Conservation (phyloP, 1,284 basidiomycete genomes). For the Chiua sp. region DNA sequence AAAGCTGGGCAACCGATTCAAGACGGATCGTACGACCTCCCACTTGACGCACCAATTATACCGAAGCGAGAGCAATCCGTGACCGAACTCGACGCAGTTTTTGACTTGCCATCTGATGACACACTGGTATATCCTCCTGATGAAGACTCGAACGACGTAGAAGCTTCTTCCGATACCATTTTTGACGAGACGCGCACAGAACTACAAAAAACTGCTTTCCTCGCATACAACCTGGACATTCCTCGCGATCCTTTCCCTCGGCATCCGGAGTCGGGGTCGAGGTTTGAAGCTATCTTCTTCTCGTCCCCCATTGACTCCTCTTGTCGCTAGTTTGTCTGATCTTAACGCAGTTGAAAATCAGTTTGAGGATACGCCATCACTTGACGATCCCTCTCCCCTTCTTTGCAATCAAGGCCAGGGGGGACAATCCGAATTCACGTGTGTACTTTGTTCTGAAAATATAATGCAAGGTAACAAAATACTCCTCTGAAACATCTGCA, state of each 20-base stretch:
- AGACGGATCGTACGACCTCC: slow-evolving; percentile 30
- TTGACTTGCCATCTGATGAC: slow-evolving; percentile 30
- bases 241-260: not conserved
- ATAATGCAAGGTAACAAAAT: slow-evolving; percentile 28
- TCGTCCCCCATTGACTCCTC: slow-evolving; percentile 18
- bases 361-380: not conserved
- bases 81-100: slow-evolving; percentile 5
- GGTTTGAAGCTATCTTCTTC: slow-evolving; percentile 21
- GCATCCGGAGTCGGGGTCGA: not conserved
- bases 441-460: slow-evolving; percentile 24
- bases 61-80: slow-evolving; percentile 19
- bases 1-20: slow-evolving; percentile 25
- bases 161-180: slow-evolving; percentile 33
- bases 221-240: slow-evolving; percentile 26
- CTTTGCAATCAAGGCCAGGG: slow-evolving; percentile 27
- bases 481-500: slow-evolving; percentile 5
- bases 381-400: not conserved
- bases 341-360: not conserved
- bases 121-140: slow-evolving; percentile 21
- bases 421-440: slow-evolving; percentile 17
- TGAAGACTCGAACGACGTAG: slow-evolving; percentile 10
- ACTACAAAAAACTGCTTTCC: not conserved
- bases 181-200: slow-evolving; percentile 13
- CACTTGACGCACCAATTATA: slow-evolving; percentile 6
- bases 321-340: slow-evolving; percentile 13